Evolutionary conservation across 2,329 filamentous ascomycete genomes (phyloP), one percentile per base, ranked within the genome.

Genomic region (Sporothrix luriei): DNA sequence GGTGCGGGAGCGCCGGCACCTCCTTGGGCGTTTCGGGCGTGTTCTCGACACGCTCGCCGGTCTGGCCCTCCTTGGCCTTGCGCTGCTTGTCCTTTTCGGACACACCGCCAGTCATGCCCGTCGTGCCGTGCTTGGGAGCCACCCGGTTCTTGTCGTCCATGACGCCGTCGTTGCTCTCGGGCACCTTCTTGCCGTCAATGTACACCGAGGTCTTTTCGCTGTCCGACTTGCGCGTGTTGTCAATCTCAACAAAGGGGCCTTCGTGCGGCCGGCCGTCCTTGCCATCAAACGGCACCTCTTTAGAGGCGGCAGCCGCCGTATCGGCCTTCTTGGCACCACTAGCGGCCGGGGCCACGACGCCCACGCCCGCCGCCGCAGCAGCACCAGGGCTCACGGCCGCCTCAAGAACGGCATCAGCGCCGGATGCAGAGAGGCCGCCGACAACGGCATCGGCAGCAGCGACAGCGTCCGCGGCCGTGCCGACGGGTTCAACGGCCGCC

Each of bases 241-340:
- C 82, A 19, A 83, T 85, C 72, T 89, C 88, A 70, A 94, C 88
- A 76, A 88, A 90, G 6, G 95, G 95, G 1, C 95, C 95, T 24
- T 90, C 88, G 77, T 97, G 94, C 61, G 95, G 95, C 81, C 94
- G 95, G 62, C 95, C 95, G 81, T 98, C 95, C 75, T 91, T 90
- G 59, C 94, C 94, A 78, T 98, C 95, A 24, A 97, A 90, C 0
- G 94, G 94, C 69, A 91, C 92, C 82, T 95, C 90, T 78, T 93
- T 93, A 70, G 82, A 84, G 43, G 83, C 82, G 11, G 81, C 19
- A 24, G 59, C 21, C 5, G 48, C 70, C 5, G 48, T 70, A 40
- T 77, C 76, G 66, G 77, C 76, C 68, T 80, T 80, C 72, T 80
- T 81, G 33, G 75, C 73, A 55, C 73, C 70, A 33, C 40, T 11